Percentiles rank a stretch among this genome's conserved stretches.
phyloP scores from a whole-genome alignment of 495 filamentous ascomycete species.

The Tuber microsphaerosporum region DNA sequence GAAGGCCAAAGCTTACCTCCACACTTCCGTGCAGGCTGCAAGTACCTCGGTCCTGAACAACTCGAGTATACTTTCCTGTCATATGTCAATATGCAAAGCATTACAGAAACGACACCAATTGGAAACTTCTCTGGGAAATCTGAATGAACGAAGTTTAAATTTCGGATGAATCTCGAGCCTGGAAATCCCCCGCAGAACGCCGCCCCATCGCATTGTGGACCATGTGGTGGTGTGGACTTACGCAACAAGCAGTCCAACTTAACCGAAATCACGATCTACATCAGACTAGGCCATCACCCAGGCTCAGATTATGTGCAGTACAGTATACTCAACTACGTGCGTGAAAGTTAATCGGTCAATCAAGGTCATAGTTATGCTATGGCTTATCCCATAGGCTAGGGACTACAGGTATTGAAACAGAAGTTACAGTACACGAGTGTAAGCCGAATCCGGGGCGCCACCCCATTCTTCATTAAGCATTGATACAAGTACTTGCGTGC shows the following conservation, averaged over 20 bases:
- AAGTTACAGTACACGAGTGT: not conserved
- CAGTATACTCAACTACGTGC: not conserved
- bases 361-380: not conserved
- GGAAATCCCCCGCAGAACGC: not conserved
- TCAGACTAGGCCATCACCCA: not conserved
- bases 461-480: not conserved
- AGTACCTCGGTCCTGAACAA: not conserved
- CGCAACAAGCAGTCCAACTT: not conserved
- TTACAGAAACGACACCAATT: not conserved
- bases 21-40: not conserved
- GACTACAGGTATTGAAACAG: not conserved
- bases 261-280: not conserved
- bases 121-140: not conserved
- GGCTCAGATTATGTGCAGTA: not conserved
- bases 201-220: not conserved
- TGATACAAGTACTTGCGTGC: not conserved
- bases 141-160: not conserved
- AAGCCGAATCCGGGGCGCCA: not conserved
- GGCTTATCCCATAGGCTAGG: not conserved
- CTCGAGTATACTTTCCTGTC: not conserved
- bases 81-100: not conserved
- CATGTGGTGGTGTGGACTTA: not conserved
- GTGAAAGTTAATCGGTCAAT: not conserved
- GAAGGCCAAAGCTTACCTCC: not conserved
- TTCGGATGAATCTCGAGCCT: not conserved